Conservation (phyloP, 2,329 filamentous ascomycete genomes). For the Zymoseptoria tritici region DNA sequence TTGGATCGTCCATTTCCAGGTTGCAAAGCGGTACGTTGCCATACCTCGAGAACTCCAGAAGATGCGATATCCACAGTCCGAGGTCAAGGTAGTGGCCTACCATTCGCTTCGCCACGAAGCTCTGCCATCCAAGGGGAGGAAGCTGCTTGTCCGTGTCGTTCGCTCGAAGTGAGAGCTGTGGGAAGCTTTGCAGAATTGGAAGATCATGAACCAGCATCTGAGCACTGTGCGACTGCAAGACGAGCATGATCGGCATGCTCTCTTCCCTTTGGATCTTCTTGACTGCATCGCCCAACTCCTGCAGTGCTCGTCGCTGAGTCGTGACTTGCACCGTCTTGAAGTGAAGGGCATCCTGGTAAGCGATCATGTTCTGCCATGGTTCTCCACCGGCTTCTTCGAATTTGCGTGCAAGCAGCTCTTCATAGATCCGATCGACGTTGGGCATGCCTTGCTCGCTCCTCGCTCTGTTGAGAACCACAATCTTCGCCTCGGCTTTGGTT, state of each 20-base stretch:
- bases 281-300: slow-evolving; percentile 79
- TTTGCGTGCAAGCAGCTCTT: slow-evolving; percentile 62
- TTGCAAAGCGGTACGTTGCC: slow-evolving; percentile 95
- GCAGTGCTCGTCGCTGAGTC: slow-evolving; percentile 77
- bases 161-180: slow-evolving; percentile 70
- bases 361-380: slow-evolving; percentile 71
- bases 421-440: slow-evolving; percentile 83
- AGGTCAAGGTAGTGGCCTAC: slow-evolving; percentile 86
- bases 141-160: slow-evolving; percentile 79
- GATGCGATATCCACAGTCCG: slow-evolving; percentile 84
- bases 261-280: slow-evolving; percentile 90
- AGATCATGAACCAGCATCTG: slow-evolving; percentile 77
- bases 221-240: slow-evolving; percentile 83
- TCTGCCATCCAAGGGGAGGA: slow-evolving; percentile 89
- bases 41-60: slow-evolving; percentile 81
- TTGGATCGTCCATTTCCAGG: slow-evolving; percentile 84
- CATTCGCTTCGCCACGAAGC: slow-evolving; percentile 75
- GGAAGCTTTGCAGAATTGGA: slow-evolving; percentile 74
- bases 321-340: slow-evolving; percentile 86
- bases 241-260: slow-evolving; percentile 67
- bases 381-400: slow-evolving; percentile 60
- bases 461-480: slow-evolving; percentile 78
- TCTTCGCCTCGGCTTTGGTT: slow-evolving; percentile 66
- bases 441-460: slow-evolving; percentile 80
- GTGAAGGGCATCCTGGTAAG: slow-evolving; percentile 76